These are phyloP conservation scores for Cryptosporidium muris DNA, from an alignment of 169 alveolate genomes.

Conservation along the genomic window DNA sequence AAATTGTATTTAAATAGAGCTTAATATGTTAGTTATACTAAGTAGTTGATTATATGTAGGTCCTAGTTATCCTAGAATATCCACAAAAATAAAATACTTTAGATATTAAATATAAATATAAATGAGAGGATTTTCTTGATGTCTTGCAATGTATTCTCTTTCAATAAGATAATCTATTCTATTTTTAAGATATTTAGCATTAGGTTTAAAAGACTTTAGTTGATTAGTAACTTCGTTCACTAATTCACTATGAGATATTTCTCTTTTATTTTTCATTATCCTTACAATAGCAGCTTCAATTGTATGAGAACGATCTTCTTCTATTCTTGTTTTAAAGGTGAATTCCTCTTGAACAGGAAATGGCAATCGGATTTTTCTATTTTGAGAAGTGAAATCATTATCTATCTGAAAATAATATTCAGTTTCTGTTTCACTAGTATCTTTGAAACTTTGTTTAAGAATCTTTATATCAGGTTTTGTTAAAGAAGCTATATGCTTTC, in stretches of 20 bases:
- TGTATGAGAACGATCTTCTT: slow-evolving; percentile 88
- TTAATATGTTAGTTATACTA: too few relatives aligned
- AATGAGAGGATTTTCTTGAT: slow-evolving; percentile 31
- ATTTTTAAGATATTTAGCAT: not conserved
- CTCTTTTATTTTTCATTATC: slow-evolving; percentile 87
- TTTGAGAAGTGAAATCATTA: not conserved
- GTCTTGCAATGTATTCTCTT: slow-evolving; percentile 38
- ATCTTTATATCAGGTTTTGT: not conserved
- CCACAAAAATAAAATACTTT: too few relatives aligned
- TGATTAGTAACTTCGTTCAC: slow-evolving; percentile 72
- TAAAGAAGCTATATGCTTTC: slow-evolving; percentile 36
- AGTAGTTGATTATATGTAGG: too few relatives aligned
- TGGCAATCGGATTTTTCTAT: not conserved
- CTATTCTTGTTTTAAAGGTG: slow-evolving; percentile 71
- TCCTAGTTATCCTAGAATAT: too few relatives aligned
- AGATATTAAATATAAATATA: slow-evolving; percentile 6
- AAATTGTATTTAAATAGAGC: too few relatives aligned
- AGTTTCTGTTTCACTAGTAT: not conserved
- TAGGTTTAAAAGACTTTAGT: slow-evolving; percentile 1
- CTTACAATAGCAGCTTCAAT: slow-evolving; percentile 91
- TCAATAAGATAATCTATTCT: slow-evolving; percentile 32
- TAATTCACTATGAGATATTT: slow-evolving; percentile 62
- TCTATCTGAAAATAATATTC: slow-evolving; percentile 13
- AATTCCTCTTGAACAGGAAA: slow-evolving; percentile 75
- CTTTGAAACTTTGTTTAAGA: not conserved